Percentiles rank a stretch among this genome's conserved stretches.
These are phyloP conservation scores for Yamadazyma oceani DNA, from an alignment of 1,139 yeast genomes.

Conservation along the genomic window DNA sequence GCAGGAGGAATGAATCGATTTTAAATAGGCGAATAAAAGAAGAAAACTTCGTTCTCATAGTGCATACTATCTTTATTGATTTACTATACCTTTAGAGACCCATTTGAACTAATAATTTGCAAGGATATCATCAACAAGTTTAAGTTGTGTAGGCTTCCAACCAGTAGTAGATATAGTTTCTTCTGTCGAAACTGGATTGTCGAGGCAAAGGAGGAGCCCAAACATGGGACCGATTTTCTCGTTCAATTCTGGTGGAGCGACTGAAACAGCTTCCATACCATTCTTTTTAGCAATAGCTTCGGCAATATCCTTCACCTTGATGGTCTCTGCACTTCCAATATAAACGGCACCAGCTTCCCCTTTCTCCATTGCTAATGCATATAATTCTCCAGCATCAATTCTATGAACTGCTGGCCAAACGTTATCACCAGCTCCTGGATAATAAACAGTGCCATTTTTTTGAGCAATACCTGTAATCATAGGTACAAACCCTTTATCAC, in stretches of 20 bases:
- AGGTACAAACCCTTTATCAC: slow-evolving; percentile 20
- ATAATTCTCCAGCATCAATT: slow-evolving; percentile 26
- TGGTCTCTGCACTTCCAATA: slow-evolving; percentile 23
- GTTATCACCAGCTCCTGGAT: slow-evolving; percentile 23
- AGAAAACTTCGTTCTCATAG: too few relatives aligned
- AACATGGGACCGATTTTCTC: slow-evolving; percentile 7
- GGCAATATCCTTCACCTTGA: slow-evolving; percentile 15
- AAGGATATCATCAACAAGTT: slow-evolving; percentile 21
- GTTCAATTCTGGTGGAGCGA: slow-evolving; percentile 11
- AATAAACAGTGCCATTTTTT: slow-evolving; percentile 15
- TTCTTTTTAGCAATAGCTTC: slow-evolving; percentile 14
- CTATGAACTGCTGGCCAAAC: slow-evolving; percentile 29
- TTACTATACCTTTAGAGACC: too few relatives aligned
- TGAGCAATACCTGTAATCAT: slow-evolving; percentile 13
- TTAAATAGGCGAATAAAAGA: too few relatives aligned
- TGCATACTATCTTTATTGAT: too few relatives aligned
- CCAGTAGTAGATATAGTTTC: slow-evolving; percentile 3
- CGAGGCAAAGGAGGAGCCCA: slow-evolving; percentile 8
- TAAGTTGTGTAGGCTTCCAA: slow-evolving; percentile 9
- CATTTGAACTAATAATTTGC: too few relatives aligned
- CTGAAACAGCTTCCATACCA: slow-evolving; percentile 13
- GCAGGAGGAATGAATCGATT: too few relatives aligned
- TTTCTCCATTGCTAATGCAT: slow-evolving; percentile 23
- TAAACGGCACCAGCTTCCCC: slow-evolving; percentile 22
- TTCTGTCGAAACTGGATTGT: slow-evolving; percentile 4